Base-by-base conservation (phyloP, 805 yeast genomes). In the Wickerhamiella bombiphila region DNA sequence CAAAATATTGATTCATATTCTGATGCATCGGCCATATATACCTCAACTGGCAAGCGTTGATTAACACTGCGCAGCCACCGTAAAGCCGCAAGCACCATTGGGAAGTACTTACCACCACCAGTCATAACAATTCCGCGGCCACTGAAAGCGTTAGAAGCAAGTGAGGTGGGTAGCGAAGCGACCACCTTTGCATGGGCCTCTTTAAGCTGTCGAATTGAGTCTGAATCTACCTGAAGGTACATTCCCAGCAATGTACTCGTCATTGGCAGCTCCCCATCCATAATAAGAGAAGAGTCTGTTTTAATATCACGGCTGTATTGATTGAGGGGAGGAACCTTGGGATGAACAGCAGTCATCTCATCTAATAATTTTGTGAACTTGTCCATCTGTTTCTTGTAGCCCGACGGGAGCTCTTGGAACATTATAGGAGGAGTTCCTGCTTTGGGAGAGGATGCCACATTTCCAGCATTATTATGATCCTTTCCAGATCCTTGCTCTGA, bases 51-150 rank as follows among this genome's bases (percentile, higher is more conserved):
- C 26, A 78, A 57, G 2, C 80, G 72, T 14, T 32, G 32, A 2
- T 88, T 83, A 5, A 68, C 61, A 29, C 73, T 70, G 50, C 94
- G 63, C 36, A 83, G 56, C 43, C 76, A 66, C 48, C 69, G 69
- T 38, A 82, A 68, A 7, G 81, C 72, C 18, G 79, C 60, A 29
- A 79, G 58, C 3, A 82, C 72, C 48, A 77, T 64, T 68, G 88
- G 76, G 43, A 80, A 73, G 56, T 73, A 79, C 47, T 69, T 70
- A 3, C 86, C 91, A 31, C 93, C 93, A 25, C 88, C 93, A 21
- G 80, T 85, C 49, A 65, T 74, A 20, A 71, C 88, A 15, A 74
- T 65, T 7, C 76, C 81, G 29, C 64, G 57, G 3, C 71, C 66
- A 3, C 40, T 26, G 41, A 48, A 54, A 17, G 57, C 26, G 14